A percentile compares a stretch with the other conserved stretches of the same genome.
phyloP scores from a whole-genome alignment of 768 basidiomycete genomes.

The Xerocomellus amylosporus region DNA sequence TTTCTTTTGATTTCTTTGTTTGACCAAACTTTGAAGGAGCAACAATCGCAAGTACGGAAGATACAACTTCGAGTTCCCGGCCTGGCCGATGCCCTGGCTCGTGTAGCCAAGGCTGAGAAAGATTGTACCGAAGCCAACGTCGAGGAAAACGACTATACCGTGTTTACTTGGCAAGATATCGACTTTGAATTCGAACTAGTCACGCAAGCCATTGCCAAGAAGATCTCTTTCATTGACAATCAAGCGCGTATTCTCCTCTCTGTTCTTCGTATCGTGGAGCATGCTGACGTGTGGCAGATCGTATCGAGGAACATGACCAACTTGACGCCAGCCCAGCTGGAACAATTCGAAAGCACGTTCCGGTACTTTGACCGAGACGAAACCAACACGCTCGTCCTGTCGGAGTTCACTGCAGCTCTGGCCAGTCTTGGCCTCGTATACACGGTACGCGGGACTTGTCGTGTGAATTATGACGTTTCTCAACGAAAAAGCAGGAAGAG shows the following conservation, averaged over 20 bases:
- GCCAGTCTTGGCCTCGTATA: conserved; percentile 94
- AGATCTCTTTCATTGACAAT: conserved; percentile 95
- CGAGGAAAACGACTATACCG: conserved; percentile 95
- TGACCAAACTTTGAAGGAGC: conserved; percentile 47
- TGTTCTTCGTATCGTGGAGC: background rate
- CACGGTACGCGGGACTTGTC: conserved; percentile 46
- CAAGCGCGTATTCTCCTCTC: conserved; percentile 50
- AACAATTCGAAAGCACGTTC: conserved; percentile 97
- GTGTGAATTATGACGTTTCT: background rate
- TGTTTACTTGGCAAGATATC: conserved; percentile 85
- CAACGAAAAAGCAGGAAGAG: conserved; percentile 55
- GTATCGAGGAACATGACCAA: conserved; percentile 93
- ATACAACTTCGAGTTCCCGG: conserved; percentile 68
- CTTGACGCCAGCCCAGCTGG: conserved; percentile 90
- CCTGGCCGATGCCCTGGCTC: conserved; percentile 53
- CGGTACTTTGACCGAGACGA: conserved; percentile 95
- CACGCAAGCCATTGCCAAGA: conserved; percentile 76
- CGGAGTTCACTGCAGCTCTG: conserved; percentile 91
- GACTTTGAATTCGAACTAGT: conserved; percentile 86
- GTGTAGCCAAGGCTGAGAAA: conserved; percentile 62
- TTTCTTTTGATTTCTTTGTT: conserved; percentile 5
- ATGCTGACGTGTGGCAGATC: conserved; percentile 51
- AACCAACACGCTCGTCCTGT: conserved; percentile 77
- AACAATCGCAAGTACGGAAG: conserved; percentile 63
- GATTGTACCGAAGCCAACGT: conserved; percentile 86